Evolutionary conservation across 1,284 basidiomycete species (phyloP).

Genomic region (Rhodotorula sp.): DNA sequence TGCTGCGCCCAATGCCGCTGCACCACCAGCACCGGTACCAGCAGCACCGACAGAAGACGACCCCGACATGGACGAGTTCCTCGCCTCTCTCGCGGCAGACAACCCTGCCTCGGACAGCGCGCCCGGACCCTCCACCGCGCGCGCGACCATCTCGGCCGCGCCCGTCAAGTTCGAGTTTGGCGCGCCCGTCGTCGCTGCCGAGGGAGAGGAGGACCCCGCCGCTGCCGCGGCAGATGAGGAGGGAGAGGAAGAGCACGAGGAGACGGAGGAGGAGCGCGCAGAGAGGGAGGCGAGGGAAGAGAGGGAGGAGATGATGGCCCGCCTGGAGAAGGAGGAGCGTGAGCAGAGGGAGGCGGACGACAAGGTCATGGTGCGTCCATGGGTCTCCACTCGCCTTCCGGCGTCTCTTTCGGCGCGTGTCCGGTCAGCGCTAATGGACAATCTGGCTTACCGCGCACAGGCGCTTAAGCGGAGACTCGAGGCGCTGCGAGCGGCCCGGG

Average conservation of each 20-base stretch:
- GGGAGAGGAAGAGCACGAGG: conserved; percentile 15
- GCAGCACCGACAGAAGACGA: conserved; percentile 9
- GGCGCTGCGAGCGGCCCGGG: conserved; percentile 24
- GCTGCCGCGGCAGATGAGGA: not conserved
- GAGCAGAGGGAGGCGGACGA: conserved; percentile 42
- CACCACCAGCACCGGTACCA: not conserved
- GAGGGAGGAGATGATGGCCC: conserved; percentile 40
- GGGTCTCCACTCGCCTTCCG: not conserved
- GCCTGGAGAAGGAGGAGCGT: conserved; percentile 39
- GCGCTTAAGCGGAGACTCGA: conserved; percentile 37
- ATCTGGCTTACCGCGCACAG: not conserved
- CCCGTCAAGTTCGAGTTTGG: conserved; percentile 43
- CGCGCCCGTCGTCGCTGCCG: conserved; percentile 31
- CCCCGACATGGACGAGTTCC: conserved; percentile 38
- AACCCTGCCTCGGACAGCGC: not conserved
- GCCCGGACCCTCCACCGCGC: not conserved
- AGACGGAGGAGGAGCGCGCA: conserved; percentile 38
- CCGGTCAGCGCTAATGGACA: not conserved
- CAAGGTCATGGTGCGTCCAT: conserved; percentile 36
- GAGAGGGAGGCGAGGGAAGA: conserved; percentile 36
- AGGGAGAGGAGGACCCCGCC: conserved; percentile 17
- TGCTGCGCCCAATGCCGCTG: not conserved
- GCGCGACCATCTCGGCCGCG: conserved; percentile 34
- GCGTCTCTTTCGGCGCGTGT: not conserved
- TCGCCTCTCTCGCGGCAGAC: conserved; percentile 15